phyloP scores from a whole-genome alignment of 345 rosid genomes.

The Cochlearia excelsa region DNA sequence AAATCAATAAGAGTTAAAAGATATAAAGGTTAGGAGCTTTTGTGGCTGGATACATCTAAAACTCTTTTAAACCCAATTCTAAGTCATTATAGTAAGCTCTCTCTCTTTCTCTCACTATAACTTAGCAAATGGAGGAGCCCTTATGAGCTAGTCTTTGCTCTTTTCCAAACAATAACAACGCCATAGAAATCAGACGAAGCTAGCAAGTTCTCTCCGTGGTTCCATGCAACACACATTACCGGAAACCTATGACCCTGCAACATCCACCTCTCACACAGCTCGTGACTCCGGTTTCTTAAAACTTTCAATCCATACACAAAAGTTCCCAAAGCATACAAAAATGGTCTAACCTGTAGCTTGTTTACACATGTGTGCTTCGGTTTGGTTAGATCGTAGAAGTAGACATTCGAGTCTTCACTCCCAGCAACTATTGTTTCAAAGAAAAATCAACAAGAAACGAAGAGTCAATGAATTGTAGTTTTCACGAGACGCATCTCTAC shows the following conservation, averaged over 20 bases:
- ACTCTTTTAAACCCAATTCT: too few relatives aligned
- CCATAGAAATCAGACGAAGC: slow-evolving; percentile 96
- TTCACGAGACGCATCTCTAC: not conserved
- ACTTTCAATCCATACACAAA: not conserved
- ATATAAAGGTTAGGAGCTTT: too few relatives aligned
- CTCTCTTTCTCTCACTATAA: too few relatives aligned
- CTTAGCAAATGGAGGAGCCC: not conserved
- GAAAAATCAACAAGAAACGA: slow-evolving; percentile 1
- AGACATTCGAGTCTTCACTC: slow-evolving; percentile 89
- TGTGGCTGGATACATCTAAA: too few relatives aligned
- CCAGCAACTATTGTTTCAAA: slow-evolving; percentile 63
- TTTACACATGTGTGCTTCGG: slow-evolving; percentile 88
- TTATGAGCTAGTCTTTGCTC: slow-evolving; percentile 62
- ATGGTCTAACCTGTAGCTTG: slow-evolving; percentile 77
- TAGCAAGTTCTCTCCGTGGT: slow-evolving; percentile 92
- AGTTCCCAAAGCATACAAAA: not conserved
- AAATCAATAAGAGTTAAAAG: too few relatives aligned
- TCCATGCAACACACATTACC: slow-evolving; percentile 82
- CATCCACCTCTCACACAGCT: slow-evolving; percentile 12
- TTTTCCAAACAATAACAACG: slow-evolving; percentile 93
- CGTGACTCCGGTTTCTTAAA: not conserved
- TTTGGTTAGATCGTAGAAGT: slow-evolving; percentile 85
- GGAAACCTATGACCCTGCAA: slow-evolving; percentile 93
- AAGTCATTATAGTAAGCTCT: too few relatives aligned
- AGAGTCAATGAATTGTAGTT: not conserved